Evolutionary conservation across 2,329 filamentous ascomycete species (phyloP).

Genomic region (Clonostachys byssicola): DNA sequence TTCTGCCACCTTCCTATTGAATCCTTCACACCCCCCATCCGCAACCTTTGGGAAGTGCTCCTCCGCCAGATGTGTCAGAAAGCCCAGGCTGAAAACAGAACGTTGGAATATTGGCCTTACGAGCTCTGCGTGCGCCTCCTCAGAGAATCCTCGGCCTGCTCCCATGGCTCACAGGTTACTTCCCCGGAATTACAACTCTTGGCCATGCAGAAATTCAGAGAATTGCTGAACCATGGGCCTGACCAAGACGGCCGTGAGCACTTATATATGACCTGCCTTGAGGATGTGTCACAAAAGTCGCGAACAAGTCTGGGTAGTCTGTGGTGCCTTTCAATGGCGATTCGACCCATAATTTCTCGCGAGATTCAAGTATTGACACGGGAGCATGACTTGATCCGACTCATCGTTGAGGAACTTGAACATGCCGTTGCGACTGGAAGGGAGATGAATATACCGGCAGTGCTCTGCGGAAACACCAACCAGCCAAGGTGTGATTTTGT

Average conservation of each 20-base stretch:
- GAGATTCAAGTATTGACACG: slow-evolving; percentile 55
- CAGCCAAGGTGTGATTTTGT: slow-evolving; percentile 54
- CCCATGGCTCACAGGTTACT: slow-evolving; percentile 47
- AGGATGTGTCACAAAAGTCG: slow-evolving; percentile 62
- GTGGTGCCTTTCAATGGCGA: slow-evolving; percentile 52
- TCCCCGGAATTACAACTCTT: slow-evolving; percentile 60
- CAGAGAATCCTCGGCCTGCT: slow-evolving; percentile 62
- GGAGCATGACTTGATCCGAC: slow-evolving; percentile 55
- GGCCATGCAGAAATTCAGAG: slow-evolving; percentile 56
- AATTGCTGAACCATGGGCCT: slow-evolving; percentile 54
- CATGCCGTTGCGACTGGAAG: slow-evolving; percentile 32
- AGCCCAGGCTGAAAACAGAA: slow-evolving; percentile 24
- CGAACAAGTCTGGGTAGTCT: slow-evolving; percentile 68
- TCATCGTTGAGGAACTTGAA: slow-evolving; percentile 63
- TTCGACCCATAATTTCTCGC: slow-evolving; percentile 35
- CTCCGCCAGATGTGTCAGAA: slow-evolving; percentile 44
- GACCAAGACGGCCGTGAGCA: slow-evolving; percentile 49
- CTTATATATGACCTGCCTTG: slow-evolving; percentile 64
- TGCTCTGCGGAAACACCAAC: slow-evolving; percentile 43
- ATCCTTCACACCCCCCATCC: slow-evolving; percentile 57
- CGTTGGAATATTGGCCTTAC: slow-evolving; percentile 36
- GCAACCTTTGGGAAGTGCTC: slow-evolving; percentile 56
- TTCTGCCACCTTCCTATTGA: slow-evolving; percentile 60
- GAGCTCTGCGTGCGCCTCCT: slow-evolving; percentile 62
- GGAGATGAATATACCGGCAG: slow-evolving; percentile 15